phyloP scores from a whole-genome alignment of 768 basidiomycete genomes.

The Trichaptum fuscoviolaceum region DNA sequence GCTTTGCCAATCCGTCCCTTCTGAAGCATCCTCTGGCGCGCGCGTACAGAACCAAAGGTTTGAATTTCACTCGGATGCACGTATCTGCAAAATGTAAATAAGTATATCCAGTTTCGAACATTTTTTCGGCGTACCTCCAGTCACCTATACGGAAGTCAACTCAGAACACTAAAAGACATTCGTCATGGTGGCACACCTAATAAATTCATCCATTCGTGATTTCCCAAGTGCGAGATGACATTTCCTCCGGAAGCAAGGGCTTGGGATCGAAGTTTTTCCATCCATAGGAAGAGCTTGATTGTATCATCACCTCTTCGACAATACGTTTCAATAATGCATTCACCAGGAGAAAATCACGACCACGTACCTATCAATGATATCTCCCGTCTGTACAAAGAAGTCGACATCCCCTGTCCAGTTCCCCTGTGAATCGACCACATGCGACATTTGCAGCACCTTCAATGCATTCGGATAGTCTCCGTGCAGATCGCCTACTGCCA shows the following conservation, averaged over 20 bases:
- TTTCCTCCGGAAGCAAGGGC: conserved; percentile 64
- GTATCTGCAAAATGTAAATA: conserved; percentile 47
- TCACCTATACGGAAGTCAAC: conserved; percentile 47
- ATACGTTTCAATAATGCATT: conserved; percentile 2
- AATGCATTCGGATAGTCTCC: conserved; percentile 81
- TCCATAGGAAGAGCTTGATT: conserved; percentile 75
- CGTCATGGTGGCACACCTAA: conserved; percentile 43
- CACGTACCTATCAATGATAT: conserved; percentile 84
- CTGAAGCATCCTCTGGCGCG: conserved; percentile 69
- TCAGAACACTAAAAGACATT: neutral
- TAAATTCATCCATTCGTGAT: conserved; percentile 96
- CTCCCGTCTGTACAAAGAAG: conserved; percentile 91
- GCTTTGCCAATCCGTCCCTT: conserved; percentile 73
- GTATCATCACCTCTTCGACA: conserved; percentile 78
- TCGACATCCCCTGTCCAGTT: conserved; percentile 82
- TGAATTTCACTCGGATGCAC: conserved; percentile 77
- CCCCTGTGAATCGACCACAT: conserved; percentile 64
- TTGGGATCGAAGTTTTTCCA: conserved; percentile 77
- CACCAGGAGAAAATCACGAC: conserved; percentile 9
- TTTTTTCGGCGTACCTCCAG: conserved; percentile 56
- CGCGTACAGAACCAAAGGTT: conserved; percentile 69
- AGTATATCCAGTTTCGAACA: conserved; percentile 3
- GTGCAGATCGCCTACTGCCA: conserved; percentile 91
- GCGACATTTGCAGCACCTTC: conserved; percentile 74
- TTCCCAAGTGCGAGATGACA: conserved; percentile 78